Evolutionary conservation across 768 basidiomycete species (phyloP).

Genomic region (Floccularia luteovirens): DNA sequence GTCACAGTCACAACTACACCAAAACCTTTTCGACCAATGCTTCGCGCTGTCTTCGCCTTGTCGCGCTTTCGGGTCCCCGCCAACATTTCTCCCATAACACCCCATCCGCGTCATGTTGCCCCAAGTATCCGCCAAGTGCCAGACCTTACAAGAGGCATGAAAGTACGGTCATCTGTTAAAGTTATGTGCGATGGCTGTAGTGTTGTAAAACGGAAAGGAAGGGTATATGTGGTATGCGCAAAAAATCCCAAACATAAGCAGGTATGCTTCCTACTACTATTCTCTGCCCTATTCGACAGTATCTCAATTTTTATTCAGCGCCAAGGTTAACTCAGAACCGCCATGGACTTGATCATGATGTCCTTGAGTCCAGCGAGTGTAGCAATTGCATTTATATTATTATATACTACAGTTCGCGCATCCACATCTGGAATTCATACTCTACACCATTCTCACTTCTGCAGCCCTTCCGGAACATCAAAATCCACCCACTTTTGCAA

Average conservation of each 20-base stretch:
- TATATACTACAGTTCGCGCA: too few relatives aligned
- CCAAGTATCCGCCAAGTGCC: slow-evolving; percentile 19
- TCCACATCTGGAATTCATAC: slow-evolving; percentile 98
- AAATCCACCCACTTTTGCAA: slow-evolving; percentile 76
- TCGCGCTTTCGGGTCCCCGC: slow-evolving; percentile 37
- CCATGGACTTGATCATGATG: too few relatives aligned
- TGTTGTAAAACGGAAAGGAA: slow-evolving; percentile 83
- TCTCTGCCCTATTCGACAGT: neutral
- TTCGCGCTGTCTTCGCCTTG: slow-evolving; percentile 58
- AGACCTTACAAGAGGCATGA: slow-evolving; percentile 72
- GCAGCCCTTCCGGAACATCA: slow-evolving; percentile 65
- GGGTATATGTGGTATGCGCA: slow-evolving; percentile 86
- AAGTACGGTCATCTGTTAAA: slow-evolving; percentile 93
- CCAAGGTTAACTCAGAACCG: slow-evolving; percentile 40
- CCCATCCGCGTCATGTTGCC: slow-evolving; percentile 20
- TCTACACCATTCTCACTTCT: slow-evolving; percentile 76
- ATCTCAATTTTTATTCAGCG: slow-evolving; percentile 33
- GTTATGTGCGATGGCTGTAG: slow-evolving; percentile 91
- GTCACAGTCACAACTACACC: too few relatives aligned
- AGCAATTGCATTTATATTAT: too few relatives aligned
- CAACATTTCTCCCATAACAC: slow-evolving; percentile 20
- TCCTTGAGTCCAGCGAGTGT: too few relatives aligned
- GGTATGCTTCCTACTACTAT: slow-evolving; percentile 35
- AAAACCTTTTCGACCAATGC: too few relatives aligned
- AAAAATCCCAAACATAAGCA: slow-evolving; percentile 98